These are phyloP conservation scores for Annona squamosa DNA, from an alignment of 164 flowering plant genomes.

Conservation along the genomic window DNA sequence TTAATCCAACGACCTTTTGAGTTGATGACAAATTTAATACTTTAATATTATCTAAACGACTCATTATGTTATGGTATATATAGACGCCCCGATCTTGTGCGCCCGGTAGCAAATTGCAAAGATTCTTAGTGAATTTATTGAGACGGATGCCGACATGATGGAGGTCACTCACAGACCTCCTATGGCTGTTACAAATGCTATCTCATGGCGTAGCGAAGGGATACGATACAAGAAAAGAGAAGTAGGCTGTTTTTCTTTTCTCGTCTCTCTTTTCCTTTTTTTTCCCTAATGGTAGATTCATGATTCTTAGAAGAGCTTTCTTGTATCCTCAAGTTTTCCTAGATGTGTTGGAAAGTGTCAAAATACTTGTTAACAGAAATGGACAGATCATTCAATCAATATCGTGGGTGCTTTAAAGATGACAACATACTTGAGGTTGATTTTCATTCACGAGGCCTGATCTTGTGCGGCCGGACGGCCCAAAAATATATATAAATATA, in stretches of 20 bases:
- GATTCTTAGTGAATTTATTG: constrained; percentile 95
- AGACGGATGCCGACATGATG: constrained; percentile 99
- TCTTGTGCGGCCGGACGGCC: not conserved
- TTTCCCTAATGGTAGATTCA: not conserved
- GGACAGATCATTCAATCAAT: constrained; percentile 90
- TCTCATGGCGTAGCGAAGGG: constrained; percentile 99
- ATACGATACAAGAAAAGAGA: constrained; percentile 95
- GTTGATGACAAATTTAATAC: too few relatives aligned
- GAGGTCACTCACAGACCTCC: constrained; percentile 97
- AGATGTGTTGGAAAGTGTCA: constrained; percentile 97
- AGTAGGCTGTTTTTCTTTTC: constrained; percentile 28
- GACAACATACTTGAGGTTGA: constrained; percentile 92
- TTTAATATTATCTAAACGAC: too few relatives aligned
- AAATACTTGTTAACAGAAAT: constrained; percentile 96
- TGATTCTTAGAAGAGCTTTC: not conserved
- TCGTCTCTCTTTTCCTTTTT: not conserved
- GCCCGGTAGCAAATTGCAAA: constrained; percentile 32
- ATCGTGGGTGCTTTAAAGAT: constrained; percentile 98
- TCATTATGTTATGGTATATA: too few relatives aligned
- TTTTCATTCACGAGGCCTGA: not conserved
- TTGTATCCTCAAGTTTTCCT: constrained; percentile 63
- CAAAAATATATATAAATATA: too few relatives aligned
- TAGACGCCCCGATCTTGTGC: too few relatives aligned
- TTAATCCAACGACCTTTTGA: too few relatives aligned
- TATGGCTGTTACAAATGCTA: constrained; percentile 99